Evolutionary conservation across 139 green algal species (phyloP).

Genomic region (Diplosphaera chodatii): DNA sequence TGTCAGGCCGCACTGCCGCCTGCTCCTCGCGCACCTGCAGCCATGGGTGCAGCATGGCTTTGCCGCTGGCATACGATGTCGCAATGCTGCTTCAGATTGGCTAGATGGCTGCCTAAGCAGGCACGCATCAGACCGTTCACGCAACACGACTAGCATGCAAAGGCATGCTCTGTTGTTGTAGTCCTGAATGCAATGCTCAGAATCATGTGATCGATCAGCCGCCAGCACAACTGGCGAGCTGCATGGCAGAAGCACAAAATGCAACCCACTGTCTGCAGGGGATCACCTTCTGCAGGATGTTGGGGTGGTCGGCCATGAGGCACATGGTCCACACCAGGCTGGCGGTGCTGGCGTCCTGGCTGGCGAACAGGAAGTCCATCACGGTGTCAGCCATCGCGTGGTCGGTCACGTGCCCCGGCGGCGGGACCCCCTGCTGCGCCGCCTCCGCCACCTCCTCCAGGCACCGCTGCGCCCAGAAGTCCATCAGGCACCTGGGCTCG

Average conservation of each 20-base stretch:
- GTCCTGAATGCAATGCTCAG: no score
- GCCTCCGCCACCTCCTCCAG: conserved; percentile 64
- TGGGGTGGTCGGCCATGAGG: conserved; percentile 74
- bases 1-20: conserved; percentile 42
- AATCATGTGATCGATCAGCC: no score
- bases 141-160: no score
- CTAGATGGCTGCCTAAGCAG: no score
- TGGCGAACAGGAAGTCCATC: conserved; percentile 87
- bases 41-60: no score
- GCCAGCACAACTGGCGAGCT: no score
- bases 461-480: conserved; percentile 52
- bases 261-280: no score
- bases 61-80: no score
- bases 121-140: no score
- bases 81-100: no score
- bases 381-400: conserved; percentile 65
- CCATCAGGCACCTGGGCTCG: conserved; percentile 71
- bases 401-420: conserved; percentile 48
- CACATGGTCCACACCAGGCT: conserved; percentile 72
- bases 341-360: conserved; percentile 78
- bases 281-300: conserved; percentile 59
- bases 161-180: no score
- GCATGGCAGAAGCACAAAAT: no score
- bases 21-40: conserved; percentile 66
- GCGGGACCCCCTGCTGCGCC: conserved; percentile 36